These are phyloP conservation scores for Phytophthora constricta DNA, from an alignment of 352 stramenopile genomes.

Conservation along the genomic window DNA sequence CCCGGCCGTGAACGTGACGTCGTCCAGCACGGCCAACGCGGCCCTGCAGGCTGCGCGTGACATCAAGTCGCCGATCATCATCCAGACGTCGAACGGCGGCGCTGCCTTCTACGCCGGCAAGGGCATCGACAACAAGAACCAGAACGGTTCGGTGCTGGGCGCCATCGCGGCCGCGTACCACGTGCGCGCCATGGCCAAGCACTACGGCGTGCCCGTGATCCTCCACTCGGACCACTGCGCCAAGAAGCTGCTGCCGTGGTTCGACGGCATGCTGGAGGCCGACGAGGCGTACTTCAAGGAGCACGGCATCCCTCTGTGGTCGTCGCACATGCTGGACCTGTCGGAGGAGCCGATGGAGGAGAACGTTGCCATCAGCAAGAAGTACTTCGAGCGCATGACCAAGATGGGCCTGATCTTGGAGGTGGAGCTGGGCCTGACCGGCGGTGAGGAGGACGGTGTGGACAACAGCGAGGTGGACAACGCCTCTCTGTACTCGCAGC, in stretches of 20 bases:
- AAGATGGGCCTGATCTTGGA: conserved; percentile 97
- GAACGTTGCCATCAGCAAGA: conserved; percentile 97
- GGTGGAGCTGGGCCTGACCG: conserved; percentile 98
- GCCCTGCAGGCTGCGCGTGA: conserved; percentile 96
- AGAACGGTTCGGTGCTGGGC: conserved; percentile 78
- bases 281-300: conserved; percentile 96
- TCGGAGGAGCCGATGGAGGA: conserved; percentile 98
- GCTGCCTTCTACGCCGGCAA: conserved; percentile 98
- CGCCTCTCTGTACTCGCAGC: conserved; percentile 85
- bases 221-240: conserved; percentile 99
- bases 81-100: conserved; percentile 98
- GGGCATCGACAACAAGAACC: conserved; percentile 95
- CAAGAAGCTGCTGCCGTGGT: conserved; percentile 98
- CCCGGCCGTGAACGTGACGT: conserved; percentile 97
- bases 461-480: conserved; percentile 97
- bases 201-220: conserved; percentile 97
- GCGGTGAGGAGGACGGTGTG: conserved; percentile 98
- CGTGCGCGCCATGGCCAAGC: conserved; percentile 95
- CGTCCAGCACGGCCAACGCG: conserved; percentile 95
- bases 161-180: conserved; percentile 95
- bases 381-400: conserved; percentile 98
- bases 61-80: conserved; percentile 97
- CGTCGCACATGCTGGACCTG: conserved; percentile 99
- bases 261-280: conserved; percentile 96
- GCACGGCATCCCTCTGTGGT: conserved; percentile 96